Evolutionary conservation across 2,329 filamentous ascomycete species (phyloP), one percentile per base, ranked within the genome.

Genomic region (Penicillium sp.): DNA sequence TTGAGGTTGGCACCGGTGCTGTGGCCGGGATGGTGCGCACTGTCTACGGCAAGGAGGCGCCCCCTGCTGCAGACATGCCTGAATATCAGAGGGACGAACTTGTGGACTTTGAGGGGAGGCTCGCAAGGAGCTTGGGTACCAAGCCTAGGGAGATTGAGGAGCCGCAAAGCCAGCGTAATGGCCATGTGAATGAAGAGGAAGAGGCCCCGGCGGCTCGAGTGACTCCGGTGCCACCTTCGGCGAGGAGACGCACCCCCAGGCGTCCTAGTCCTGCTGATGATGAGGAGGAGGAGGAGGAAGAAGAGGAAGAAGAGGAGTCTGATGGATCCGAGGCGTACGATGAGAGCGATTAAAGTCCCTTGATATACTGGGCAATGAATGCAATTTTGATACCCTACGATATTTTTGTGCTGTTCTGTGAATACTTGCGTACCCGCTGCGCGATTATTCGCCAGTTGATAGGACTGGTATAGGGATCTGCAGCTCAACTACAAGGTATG

Each of bases 1-100:
- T 92, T 7, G 94, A 97, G 73, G 84, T 97, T 34, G 90, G 89
- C 0, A 80, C 86, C n/a, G 82, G 86, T 47, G 90, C 89, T 0
- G 88, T 94, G 11, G 84, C 86, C 16, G 86, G 85, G 0, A 74
- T 97, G 59, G 85, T 92, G 4, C 76, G 77, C 57, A 74, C 73
- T 47, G 81, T 87, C 1, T 85, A 82, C 67, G 84, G 68, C 73
- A 53, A 53, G 7, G 58, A 67, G 21, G 61, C 54, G 49, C 55
- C 56, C 43, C 51, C 43, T 14, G 64, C 66, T 36, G 60, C 52
- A 13, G 44, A 44, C 16, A 57, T 55, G 42, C 31, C 56, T 8
- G 58, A 64, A 51, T 49, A 51, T 7, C 43, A 57, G 31, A 42
- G 22, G 31, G 55, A 57, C 16, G 49, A 52, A 4, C 42, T 56